Conservation (phyloP, 129 eudicot genomes). For the Scalesia atractyloides region DNA sequence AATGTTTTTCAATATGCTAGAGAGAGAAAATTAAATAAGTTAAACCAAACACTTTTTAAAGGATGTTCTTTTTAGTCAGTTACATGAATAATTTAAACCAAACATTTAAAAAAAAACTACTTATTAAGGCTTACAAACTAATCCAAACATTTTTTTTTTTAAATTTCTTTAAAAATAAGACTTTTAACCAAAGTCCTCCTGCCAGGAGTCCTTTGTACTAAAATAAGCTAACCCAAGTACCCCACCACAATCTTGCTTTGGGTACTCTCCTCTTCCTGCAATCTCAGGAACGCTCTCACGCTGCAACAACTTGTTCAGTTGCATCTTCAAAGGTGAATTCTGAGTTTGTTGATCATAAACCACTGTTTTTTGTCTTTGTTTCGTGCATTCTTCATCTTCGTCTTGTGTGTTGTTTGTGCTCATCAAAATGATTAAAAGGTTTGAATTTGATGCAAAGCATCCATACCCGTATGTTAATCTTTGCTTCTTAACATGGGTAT, state of each 20-base stretch:
- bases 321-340: slow-evolving; percentile 14
- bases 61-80: too few relatives aligned
- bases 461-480: slow-evolving; percentile 17
- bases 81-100: too few relatives aligned
- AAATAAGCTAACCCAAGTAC: too few relatives aligned
- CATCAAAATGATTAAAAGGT: not conserved
- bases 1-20: too few relatives aligned
- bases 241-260: not conserved
- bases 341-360: slow-evolving; percentile 11
- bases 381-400: slow-evolving; percentile 18
- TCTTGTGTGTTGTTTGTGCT: not conserved
- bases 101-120: too few relatives aligned
- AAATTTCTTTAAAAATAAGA: too few relatives aligned
- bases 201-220: too few relatives aligned
- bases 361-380: not conserved
- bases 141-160: too few relatives aligned
- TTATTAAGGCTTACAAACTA: too few relatives aligned
- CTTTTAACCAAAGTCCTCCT: too few relatives aligned
- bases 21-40: too few relatives aligned
- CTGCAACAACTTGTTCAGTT: slow-evolving; percentile 8
- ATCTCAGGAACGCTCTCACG: slow-evolving; percentile 20
- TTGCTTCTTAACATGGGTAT: not conserved
- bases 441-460: slow-evolving; percentile 14
- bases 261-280: slow-evolving; percentile 13
- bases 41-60: too few relatives aligned